A percentile compares a stretch with the other conserved stretches of the same genome.
phyloP scores from a whole-genome alignment of 2,329 filamentous ascomycete species.

The Septoria petroselini region DNA sequence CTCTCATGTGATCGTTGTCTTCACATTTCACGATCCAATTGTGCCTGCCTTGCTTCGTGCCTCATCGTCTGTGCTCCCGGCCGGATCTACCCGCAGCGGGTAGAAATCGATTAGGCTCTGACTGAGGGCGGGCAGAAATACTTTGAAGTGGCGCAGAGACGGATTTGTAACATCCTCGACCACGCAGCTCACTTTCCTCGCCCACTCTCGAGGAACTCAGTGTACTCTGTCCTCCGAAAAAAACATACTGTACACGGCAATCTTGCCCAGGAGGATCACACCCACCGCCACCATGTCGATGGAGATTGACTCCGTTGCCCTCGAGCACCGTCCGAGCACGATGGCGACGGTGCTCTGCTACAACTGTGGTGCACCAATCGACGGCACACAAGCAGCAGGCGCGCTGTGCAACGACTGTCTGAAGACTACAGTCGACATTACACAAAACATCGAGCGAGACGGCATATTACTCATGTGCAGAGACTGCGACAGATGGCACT shows the following conservation, averaged over 20 bases:
- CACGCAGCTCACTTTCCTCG: not conserved
- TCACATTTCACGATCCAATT: no score
- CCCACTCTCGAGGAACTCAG: no score
- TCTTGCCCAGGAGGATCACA: not conserved
- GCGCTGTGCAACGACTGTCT: slow-evolving; percentile 95
- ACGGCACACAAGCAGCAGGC: slow-evolving; percentile 79
- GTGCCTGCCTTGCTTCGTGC: no score
- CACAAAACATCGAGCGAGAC: slow-evolving; percentile 85
- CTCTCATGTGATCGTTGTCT: no score
- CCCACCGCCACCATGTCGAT: slow-evolving; percentile 36
- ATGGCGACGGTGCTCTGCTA: slow-evolving; percentile 81
- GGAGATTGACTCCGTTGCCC: slow-evolving; percentile 39
- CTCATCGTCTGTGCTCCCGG: no score
- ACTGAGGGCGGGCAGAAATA: no score
- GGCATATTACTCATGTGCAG: slow-evolving; percentile 85
- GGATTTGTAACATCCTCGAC: not conserved
- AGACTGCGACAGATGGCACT: slow-evolving; percentile 91
- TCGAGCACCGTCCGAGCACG: slow-evolving; percentile 34
- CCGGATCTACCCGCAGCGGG: no score
- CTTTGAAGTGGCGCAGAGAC: no score
- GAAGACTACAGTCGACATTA: slow-evolving; percentile 91
- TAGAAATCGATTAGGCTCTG: no score
- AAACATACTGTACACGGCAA: no score
- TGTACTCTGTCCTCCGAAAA: no score
- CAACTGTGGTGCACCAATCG: slow-evolving; percentile 94